Base-by-base conservation (phyloP, 108 stramenopile species). In the Nitzschia palea region DNA sequence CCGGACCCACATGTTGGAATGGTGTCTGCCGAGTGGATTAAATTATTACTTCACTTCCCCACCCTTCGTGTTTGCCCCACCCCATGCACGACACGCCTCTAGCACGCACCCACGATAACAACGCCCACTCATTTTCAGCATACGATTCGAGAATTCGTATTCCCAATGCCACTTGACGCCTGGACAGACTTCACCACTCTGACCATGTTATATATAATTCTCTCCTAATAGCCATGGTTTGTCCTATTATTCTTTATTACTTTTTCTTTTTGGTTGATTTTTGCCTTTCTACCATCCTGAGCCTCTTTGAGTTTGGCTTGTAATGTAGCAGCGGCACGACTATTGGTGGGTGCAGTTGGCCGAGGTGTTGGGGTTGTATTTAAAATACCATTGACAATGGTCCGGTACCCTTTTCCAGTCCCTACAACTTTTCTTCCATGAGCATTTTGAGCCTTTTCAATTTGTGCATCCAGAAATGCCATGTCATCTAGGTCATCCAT, bases 1-100 rank as follows among this genome's bases (percentile, higher is more conserved):
- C 92, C 2, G 97, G 96, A 14, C 97, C 97, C 31, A 79, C 80
- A 26, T 95, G 94, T 64, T 95, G 94, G 95, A 88, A 93, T 61
- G 80, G 80, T 14, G 59, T 70, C 28, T 81, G 80, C 66, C 66
- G 74, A 15, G 74, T 80, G 3, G 78, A 75, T 20, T 68, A 61
- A 63, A 48, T 60, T 17, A n/a, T n/a, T n/a, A n/a, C n/a, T n/a
- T n/a, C n/a, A n/a, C n/a, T n/a, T n/a, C n/a, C n/a, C n/a, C n/a
- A n/a, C n/a, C n/a, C n/a, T n/a, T n/a, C n/a, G n/a, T n/a, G n/a
- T n/a, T n/a, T n/a, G n/a, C n/a, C n/a, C n/a, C n/a, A n/a, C n/a
- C n/a, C n/a, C n/a, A n/a, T n/a, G n/a, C n/a, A n/a, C n/a, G n/a
- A n/a, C n/a, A n/a, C n/a, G n/a, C n/a, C n/a, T n/a, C n/a, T n/a